Evolutionary conservation across 148 eudicot genomes (phyloP).

Genomic region (Vaccinium darrowii): DNA sequence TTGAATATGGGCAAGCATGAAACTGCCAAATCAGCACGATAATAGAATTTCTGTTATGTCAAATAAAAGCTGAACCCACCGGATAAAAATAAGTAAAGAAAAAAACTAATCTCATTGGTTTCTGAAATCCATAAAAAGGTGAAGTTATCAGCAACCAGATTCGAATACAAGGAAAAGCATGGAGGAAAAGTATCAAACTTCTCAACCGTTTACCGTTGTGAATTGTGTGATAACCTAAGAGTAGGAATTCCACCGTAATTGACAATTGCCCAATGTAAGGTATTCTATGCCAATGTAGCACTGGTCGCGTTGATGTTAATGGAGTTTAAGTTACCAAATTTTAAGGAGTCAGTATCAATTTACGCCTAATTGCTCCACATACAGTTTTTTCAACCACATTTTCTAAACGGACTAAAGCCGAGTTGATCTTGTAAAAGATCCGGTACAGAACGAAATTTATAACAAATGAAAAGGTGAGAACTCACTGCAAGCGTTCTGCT

Average conservation of each 20-base stretch:
- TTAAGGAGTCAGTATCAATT: too few species aligned
- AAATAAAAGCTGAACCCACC: neutral
- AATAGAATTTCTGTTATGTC: neutral
- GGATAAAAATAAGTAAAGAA: neutral
- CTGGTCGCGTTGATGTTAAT: neutral
- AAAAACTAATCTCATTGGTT: neutral
- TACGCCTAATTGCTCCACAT: too few species aligned
- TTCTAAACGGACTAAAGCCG: too few species aligned
- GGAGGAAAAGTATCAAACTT: neutral
- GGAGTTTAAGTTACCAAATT: too few species aligned
- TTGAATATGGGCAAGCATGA: neutral
- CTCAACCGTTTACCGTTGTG: neutral
- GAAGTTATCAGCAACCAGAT: neutral
- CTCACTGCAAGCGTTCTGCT: slow-evolving; percentile 89
- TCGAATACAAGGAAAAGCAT: neutral
- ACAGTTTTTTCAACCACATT: too few species aligned
- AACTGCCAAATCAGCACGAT: neutral
- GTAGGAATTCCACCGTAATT: neutral
- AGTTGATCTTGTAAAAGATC: too few species aligned
- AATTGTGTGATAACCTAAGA: neutral
- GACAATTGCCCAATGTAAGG: neutral
- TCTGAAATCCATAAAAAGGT: neutral
- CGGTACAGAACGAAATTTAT: neutral
- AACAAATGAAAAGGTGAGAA: slow-evolving; percentile 10
- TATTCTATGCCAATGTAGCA: neutral